Evolutionary conservation across 495 filamentous ascomycete genomes (phyloP).

Genomic region (Penicillium coffeae): DNA sequence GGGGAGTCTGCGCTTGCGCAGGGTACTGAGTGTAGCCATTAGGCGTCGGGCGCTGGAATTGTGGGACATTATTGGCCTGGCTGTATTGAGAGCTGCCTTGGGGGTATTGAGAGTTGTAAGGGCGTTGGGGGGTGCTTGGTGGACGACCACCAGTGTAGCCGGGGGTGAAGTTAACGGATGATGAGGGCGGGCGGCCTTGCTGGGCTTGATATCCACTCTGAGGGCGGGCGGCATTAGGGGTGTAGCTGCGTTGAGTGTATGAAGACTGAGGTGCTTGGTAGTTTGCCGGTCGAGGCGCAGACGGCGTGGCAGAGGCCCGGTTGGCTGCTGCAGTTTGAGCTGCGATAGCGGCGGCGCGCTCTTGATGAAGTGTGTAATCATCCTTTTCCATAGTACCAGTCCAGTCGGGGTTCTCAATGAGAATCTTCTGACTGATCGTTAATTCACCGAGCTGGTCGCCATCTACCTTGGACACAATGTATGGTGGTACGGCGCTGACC

Average conservation of each 20-base stretch:
- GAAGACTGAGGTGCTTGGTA: constrained; percentile 27
- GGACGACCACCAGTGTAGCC: constrained; percentile 34
- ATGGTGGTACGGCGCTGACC: constrained; percentile 74
- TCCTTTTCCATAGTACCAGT: constrained; percentile 86
- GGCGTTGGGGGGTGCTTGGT: constrained; percentile 43
- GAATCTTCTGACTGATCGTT: constrained; percentile 76
- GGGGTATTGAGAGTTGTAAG: constrained; percentile 34
- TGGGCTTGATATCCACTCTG: constrained; percentile 34
- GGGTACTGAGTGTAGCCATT: constrained; percentile 44
- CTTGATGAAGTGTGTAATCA: constrained; percentile 49
- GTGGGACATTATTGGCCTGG: constrained; percentile 33
- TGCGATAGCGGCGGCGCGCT: constrained; percentile 31
- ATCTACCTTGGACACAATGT: constrained; percentile 79
- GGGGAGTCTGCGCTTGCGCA: constrained; percentile 31
- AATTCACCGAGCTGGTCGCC: constrained; percentile 78
- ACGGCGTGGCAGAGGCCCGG: constrained; percentile 29
- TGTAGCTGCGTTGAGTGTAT: constrained; percentile 36
- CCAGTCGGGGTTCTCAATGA: constrained; percentile 66
- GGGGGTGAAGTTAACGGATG: constrained; percentile 30
- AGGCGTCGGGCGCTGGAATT: constrained; percentile 35
- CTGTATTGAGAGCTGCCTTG: constrained; percentile 36
- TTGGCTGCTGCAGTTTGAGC: constrained; percentile 24
- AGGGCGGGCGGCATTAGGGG: constrained; percentile 30
- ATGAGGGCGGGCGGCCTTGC: constrained; percentile 40
- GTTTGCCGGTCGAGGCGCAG: constrained; percentile 22